A percentile compares a stretch with the other conserved stretches of the same genome.
phyloP scores from a whole-genome alignment of 2,329 filamentous ascomycete genomes.

The Claviceps digitariae region DNA sequence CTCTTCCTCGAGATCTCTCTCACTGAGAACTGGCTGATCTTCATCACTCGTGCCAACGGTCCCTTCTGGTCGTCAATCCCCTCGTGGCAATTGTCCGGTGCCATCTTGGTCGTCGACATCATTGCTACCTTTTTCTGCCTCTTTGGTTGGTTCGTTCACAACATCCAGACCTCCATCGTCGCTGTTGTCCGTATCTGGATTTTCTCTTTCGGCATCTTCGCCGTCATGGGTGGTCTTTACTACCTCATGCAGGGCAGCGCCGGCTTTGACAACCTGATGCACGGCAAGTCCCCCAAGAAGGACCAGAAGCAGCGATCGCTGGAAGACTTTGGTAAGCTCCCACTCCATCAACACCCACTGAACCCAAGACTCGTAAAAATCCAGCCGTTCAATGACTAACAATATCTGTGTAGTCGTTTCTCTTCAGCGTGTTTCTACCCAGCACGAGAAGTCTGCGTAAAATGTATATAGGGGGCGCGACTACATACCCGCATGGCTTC shows the following conservation, averaged over 20 bases:
- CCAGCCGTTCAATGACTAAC: constrained; percentile 29
- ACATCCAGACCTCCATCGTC: constrained; percentile 58
- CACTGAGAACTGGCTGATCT: constrained; percentile 93
- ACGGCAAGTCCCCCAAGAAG: constrained; percentile 73
- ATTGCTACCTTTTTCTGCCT: constrained; percentile 75
- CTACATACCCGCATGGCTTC: constrained; percentile 26
- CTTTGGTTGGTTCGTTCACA: constrained; percentile 65
- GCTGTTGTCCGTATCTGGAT: constrained; percentile 82
- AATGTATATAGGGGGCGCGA: constrained; percentile 16
- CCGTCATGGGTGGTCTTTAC: constrained; percentile 58
- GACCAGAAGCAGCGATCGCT: constrained; percentile 71
- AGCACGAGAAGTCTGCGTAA: constrained; percentile 83
- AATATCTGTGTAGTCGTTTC: constrained; percentile 55
- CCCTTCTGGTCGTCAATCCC: constrained; percentile 85
- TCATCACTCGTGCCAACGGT: constrained; percentile 87
- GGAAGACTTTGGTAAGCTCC: constrained; percentile 70
- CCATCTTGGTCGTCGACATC: constrained; percentile 70
- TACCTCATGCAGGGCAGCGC: constrained; percentile 71
- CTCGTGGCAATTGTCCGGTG: constrained; percentile 69
- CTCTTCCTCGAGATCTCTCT: constrained; percentile 84
- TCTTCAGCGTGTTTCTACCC: constrained; percentile 77
- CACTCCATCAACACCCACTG: too few species aligned
- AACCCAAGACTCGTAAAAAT: too few species aligned
- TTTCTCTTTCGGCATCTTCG: constrained; percentile 83
- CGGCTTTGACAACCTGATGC: constrained; percentile 85